Evolutionary conservation across 352 stramenopile genomes (phyloP).

Genomic region (Phytophthora hibernalis): DNA sequence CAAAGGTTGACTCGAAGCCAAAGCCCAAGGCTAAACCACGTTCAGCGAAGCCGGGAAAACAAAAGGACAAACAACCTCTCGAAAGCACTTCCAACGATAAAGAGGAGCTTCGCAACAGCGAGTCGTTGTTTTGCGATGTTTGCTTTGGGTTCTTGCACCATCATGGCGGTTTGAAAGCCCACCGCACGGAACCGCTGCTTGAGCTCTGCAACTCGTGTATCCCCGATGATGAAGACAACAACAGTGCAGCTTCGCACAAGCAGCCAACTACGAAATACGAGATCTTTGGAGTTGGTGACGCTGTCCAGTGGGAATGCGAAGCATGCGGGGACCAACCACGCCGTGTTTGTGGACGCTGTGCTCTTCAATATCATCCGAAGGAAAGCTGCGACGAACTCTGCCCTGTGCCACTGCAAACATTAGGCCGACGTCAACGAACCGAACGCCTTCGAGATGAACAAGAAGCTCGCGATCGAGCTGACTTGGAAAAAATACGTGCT

Average conservation of each 20-base stretch:
- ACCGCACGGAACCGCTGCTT: constrained; percentile 48
- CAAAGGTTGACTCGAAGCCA: constrained; percentile 12
- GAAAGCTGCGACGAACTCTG: constrained; percentile 56
- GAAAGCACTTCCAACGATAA: constrained; percentile 1
- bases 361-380: constrained; percentile 41
- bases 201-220: constrained; percentile 56
- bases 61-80: constrained; percentile 4
- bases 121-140: constrained; percentile 67
- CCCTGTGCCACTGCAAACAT: constrained; percentile 44
- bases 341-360: constrained; percentile 58
- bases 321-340: constrained; percentile 28
- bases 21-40: neutral
- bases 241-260: constrained; percentile 4
- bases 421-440: constrained; percentile 45
- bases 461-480: constrained; percentile 51
- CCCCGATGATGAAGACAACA: constrained; percentile 21
- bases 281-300: constrained; percentile 16
- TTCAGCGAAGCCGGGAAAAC: constrained; percentile 10
- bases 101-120: constrained; percentile 18
- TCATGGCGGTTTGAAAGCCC: constrained; percentile 48
- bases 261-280: neutral
- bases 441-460: constrained; percentile 44
- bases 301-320: constrained; percentile 62
- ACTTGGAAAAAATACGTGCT: constrained; percentile 53
- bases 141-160: constrained; percentile 69